Conservation (phyloP, 768 basidiomycete species). For the Termitomyces eurrhizus region DNA sequence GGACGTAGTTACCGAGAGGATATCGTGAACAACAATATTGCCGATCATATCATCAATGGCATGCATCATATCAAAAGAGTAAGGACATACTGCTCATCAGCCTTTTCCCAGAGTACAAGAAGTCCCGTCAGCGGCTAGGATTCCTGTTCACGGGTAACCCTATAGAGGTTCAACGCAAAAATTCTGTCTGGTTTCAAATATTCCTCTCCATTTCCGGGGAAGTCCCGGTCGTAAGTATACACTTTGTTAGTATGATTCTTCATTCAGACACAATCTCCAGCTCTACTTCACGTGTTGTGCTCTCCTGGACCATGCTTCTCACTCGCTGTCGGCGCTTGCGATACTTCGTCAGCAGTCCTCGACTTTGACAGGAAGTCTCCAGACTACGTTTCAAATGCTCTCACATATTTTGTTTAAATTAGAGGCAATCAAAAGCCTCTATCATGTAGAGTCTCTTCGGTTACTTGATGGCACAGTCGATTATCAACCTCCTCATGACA, state of each 20-base stretch:
- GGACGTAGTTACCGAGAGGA: slow-evolving; percentile 28
- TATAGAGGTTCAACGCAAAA: slow-evolving; percentile 5
- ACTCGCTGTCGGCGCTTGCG: slow-evolving; percentile 35
- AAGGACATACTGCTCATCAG: background rate
- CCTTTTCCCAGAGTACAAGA: slow-evolving; percentile 21
- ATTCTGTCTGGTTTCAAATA: slow-evolving; percentile 11
- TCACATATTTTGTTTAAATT: slow-evolving; percentile 21
- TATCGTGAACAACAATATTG: slow-evolving; percentile 33
- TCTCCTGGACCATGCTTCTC: slow-evolving; percentile 25
- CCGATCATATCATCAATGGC: slow-evolving; percentile 26
- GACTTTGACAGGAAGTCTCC: slow-evolving; percentile 21
- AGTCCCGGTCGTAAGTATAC: slow-evolving; percentile 23
- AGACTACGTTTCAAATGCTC: slow-evolving; percentile 13
- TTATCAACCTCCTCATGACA: slow-evolving; percentile 18
- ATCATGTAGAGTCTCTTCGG: slow-evolving; percentile 19
- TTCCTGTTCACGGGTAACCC: slow-evolving; percentile 17
- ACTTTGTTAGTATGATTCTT: no score
- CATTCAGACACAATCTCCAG: slow-evolving; percentile 14
- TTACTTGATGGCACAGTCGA: slow-evolving; percentile 21
- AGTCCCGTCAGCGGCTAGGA: slow-evolving; percentile 19
- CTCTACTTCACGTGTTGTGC: slow-evolving; percentile 32
- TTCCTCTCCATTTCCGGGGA: slow-evolving; percentile 18
- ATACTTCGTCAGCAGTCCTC: slow-evolving; percentile 35
- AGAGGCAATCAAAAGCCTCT: slow-evolving; percentile 25
- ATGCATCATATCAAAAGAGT: background rate